Percentiles rank a stretch among this genome's conserved stretches.
Conservation (phyloP, 2,329 filamentous ascomycete genomes). For the Aspergillus unguis region DNA sequence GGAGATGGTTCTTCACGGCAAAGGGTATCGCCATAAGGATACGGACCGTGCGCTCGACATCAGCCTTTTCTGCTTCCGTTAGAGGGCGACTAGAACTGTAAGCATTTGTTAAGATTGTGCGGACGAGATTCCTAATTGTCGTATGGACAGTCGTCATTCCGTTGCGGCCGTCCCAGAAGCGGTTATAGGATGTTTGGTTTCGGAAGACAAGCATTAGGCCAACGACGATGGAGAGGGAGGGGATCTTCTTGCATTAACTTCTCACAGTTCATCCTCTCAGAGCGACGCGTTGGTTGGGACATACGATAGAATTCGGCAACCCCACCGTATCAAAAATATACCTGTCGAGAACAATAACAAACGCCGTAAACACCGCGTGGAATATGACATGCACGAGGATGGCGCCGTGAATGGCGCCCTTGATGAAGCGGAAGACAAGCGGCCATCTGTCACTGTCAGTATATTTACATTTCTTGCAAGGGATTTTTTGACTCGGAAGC, state of each 20-base stretch:
- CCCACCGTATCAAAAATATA: slow-evolving; percentile 51
- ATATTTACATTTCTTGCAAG: not conserved
- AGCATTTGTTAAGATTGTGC: slow-evolving; percentile 53
- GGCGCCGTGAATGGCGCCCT: slow-evolving; percentile 60
- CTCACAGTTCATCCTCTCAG: not conserved
- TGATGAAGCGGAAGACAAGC: slow-evolving; percentile 61
- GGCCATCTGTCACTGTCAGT: slow-evolving; percentile 50
- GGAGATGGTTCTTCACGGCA: slow-evolving; percentile 62
- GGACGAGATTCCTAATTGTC: slow-evolving; percentile 57
- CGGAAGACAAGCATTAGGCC: slow-evolving; percentile 67
- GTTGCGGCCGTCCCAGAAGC: slow-evolving; percentile 61
- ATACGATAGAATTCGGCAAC: slow-evolving; percentile 57
- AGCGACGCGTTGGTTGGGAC: slow-evolving; percentile 11
- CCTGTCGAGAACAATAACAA: slow-evolving; percentile 58
- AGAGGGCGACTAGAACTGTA: slow-evolving; percentile 33
- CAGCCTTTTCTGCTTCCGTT: slow-evolving; percentile 47
- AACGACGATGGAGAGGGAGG: slow-evolving; percentile 62
- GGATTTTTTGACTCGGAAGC: not conserved
- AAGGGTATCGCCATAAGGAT: slow-evolving; percentile 61
- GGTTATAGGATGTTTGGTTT: slow-evolving; percentile 62
- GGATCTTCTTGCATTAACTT: slow-evolving; percentile 43
- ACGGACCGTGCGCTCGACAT: slow-evolving; percentile 58
- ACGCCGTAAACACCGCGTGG: slow-evolving; percentile 57
- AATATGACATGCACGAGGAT: slow-evolving; percentile 56
- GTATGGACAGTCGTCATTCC: slow-evolving; percentile 57